Conservation (phyloP, 2,329 filamentous ascomycete species). For the Lojkania enalia region DNA sequence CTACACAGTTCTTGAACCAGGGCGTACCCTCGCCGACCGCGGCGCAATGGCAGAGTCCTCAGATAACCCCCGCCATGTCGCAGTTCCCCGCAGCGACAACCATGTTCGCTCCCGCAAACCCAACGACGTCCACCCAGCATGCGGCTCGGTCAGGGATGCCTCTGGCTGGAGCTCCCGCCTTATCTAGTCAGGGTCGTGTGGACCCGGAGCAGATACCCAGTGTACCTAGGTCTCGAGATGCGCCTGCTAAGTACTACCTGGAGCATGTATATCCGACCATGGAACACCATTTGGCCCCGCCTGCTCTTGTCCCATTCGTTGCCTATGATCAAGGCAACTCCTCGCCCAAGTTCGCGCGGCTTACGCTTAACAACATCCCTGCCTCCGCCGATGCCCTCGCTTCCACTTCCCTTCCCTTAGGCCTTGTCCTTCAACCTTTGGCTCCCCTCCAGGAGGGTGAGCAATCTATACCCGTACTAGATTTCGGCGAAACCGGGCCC, state of each 20-base stretch:
- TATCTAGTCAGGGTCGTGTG: constrained; percentile 72
- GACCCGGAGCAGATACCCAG: constrained; percentile 93
- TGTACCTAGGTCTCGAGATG: constrained; percentile 81
- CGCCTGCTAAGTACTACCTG: constrained; percentile 80
- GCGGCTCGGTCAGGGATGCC: constrained; percentile 36
- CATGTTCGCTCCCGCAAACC: constrained; percentile 52
- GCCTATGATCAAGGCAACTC: constrained; percentile 96
- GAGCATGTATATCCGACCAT: constrained; percentile 92
- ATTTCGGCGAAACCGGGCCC: constrained; percentile 90
- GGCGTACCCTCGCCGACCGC: constrained; percentile 35
- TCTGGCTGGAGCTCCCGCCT: constrained; percentile 47
- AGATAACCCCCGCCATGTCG: constrained; percentile 52
- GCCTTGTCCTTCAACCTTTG: constrained; percentile 85
- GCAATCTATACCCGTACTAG: constrained; percentile 83
- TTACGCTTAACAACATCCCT: constrained; percentile 93
- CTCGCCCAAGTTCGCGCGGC: constrained; percentile 87
- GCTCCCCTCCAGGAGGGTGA: constrained; percentile 83
- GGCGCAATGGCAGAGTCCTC: constrained; percentile 46
- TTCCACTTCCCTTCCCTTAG: constrained; percentile 81
- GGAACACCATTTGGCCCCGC: constrained; percentile 88
- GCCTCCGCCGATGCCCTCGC: constrained; percentile 76
- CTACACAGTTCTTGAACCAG: constrained; percentile 62
- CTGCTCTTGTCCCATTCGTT: constrained; percentile 84
- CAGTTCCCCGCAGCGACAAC: constrained; percentile 66
- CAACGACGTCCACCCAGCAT: constrained; percentile 42